Evolutionary conservation across 345 rosid genomes (phyloP).

Genomic region (Eutrema yunnanense): DNA sequence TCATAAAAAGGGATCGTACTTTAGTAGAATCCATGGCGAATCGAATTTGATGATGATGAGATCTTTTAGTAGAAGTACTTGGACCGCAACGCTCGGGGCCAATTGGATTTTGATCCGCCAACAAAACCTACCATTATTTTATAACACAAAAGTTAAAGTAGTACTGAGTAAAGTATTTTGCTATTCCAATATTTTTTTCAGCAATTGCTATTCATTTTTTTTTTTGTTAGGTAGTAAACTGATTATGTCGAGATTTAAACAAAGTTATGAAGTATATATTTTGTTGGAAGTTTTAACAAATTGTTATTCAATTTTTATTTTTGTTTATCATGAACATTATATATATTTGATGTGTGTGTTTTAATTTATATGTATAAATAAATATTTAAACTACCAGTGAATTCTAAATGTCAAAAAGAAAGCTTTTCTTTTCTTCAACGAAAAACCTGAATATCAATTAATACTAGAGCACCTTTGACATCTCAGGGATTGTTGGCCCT

Average conservation of each 20-base stretch:
- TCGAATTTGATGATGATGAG: conserved; percentile 11
- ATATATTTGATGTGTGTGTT: too few relatives aligned
- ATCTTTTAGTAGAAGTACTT: not conserved
- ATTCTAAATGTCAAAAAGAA: not conserved
- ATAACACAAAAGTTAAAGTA: not conserved
- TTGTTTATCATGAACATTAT: too few relatives aligned
- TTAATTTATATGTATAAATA: too few relatives aligned
- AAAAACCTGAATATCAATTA: not conserved
- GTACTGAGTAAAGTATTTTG: not conserved
- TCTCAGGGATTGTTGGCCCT: not conserved
- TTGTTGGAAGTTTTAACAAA: too few relatives aligned
- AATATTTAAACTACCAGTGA: not conserved
- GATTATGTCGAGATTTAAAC: too few relatives aligned
- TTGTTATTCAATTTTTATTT: too few relatives aligned
- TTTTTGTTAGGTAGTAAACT: too few relatives aligned
- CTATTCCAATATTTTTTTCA: not conserved
- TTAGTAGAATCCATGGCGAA: conserved; percentile 11
- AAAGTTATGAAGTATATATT: too few relatives aligned
- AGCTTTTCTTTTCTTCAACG: not conserved
- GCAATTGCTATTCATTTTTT: too few relatives aligned
- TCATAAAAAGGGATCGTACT: conserved; percentile 11
- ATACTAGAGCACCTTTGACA: conserved; percentile 14
- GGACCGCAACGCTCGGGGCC: not conserved
- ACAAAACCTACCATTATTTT: conserved; percentile 9
- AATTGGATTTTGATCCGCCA: not conserved